phyloP scores from a whole-genome alignment of 768 basidiomycete species.

The Coprinopsis sp. region DNA sequence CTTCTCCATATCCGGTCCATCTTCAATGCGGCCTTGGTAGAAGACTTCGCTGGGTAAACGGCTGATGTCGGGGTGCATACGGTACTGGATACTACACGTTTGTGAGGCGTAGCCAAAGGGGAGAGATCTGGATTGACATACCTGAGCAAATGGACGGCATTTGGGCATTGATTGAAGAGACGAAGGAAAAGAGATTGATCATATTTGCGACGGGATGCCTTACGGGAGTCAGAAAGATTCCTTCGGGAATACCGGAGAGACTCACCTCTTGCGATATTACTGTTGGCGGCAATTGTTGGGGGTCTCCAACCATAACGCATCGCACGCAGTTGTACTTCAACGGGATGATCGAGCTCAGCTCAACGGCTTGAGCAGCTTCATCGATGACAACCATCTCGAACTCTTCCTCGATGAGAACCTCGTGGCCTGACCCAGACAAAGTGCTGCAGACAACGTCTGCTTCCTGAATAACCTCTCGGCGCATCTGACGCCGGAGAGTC shows the following conservation, averaged over 20 bases:
- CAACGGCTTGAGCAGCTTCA: slow-evolving; percentile 96
- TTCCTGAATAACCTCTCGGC: slow-evolving; percentile 72
- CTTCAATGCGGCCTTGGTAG: slow-evolving; percentile 72
- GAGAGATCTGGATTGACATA: slow-evolving; percentile 24
- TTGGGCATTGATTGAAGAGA: slow-evolving; percentile 70
- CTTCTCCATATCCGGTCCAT: slow-evolving; percentile 83
- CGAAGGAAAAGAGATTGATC: slow-evolving; percentile 93
- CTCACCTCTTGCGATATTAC: slow-evolving; percentile 44
- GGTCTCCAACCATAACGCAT: slow-evolving; percentile 95
- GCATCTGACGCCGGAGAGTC: slow-evolving; percentile 67
- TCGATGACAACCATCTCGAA: slow-evolving; percentile 98
- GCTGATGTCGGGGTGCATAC: slow-evolving; percentile 98
- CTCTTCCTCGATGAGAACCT: slow-evolving; percentile 73
- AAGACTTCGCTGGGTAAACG: slow-evolving; percentile 83
- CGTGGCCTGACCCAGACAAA: slow-evolving; percentile 90
- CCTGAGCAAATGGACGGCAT: slow-evolving; percentile 92
- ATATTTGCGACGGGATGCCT: slow-evolving; percentile 72
- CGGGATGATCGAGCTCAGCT: slow-evolving; percentile 92
- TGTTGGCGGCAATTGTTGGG: slow-evolving; percentile 95
- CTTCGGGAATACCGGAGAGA: slow-evolving; percentile 1
- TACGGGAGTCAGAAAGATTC: background rate
- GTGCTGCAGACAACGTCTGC: slow-evolving; percentile 95
- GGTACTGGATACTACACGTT: slow-evolving; percentile 84
- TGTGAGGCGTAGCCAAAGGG: background rate
- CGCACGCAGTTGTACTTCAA: slow-evolving; percentile 79